Evolutionary conservation across 495 filamentous ascomycete genomes (phyloP), one percentile per base, ranked within the genome.

Genomic region (Aspergillus kassunensis): DNA sequence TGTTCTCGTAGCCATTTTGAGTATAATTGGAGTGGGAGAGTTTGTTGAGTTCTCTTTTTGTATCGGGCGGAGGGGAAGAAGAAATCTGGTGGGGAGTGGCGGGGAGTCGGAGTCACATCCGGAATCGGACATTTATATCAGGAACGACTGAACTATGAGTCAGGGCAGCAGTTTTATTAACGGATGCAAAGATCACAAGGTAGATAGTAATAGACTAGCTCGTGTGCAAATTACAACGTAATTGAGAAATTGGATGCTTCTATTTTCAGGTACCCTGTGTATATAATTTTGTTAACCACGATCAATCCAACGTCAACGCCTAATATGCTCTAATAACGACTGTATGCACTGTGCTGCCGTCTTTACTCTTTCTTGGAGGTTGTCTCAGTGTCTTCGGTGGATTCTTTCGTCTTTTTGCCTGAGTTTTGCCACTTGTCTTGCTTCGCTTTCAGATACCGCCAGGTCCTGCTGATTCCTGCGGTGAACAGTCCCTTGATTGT

Each of bases 361-460:
- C 39, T 53, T 47, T 63, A 64, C 37, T 59, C 62, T 45, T 66
- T 50, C 50, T 61, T 62, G n/a, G 54, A n/a, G n/a, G 36, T 16
- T 27, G 53, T 55, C 13, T 53, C 12, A 31, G 53, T 20, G 21
- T 58, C 58, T 15, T 46, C 49, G 15, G 44, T 50, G 31, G 59
- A n/a, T 33, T 58, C 36, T 20, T 31, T 52, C 44, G 56, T 37
- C 21, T 62, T 53, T 25, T 58, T 56, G 41, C 68, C 65, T 0
- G 73, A 67, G 36, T 71, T 67, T 39, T 51, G 63, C 56, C 70
- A 71, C 71, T 95, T 96, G 35, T 69, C 78, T 39, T 87, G 76
- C 77, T 98, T 98, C 68, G 97, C 95, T 29, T 74, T 71, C 53
- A 92, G 50, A 69, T 98, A 98, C 53, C 80, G 80, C 75, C 78